A percentile compares a stretch with the other conserved stretches of the same genome.
Conservation (phyloP, 2,329 filamentous ascomycete genomes). For the Cladophialophora yegresii region DNA sequence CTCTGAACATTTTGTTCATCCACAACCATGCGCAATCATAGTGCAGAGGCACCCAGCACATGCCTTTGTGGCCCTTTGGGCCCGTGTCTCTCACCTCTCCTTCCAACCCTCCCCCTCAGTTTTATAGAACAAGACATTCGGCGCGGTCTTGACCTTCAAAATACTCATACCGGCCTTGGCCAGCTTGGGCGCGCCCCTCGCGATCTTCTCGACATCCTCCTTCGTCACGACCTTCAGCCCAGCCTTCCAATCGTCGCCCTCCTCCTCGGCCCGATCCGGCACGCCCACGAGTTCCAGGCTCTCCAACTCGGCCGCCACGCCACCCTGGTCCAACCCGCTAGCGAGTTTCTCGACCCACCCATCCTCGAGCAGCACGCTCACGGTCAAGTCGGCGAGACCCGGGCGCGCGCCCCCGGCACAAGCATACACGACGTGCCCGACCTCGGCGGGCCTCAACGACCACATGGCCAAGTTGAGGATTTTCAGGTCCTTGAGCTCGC, state of each 20-base stretch:
- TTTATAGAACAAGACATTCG: constrained; percentile 28
- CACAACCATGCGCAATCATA: neutral
- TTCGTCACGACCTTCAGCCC: constrained; percentile 29
- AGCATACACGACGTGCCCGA: constrained; percentile 29
- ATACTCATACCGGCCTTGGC: constrained; percentile 33
- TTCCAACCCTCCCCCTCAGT: constrained; percentile 22
- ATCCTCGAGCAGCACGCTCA: constrained; percentile 32
- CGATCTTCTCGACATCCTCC: constrained; percentile 30
- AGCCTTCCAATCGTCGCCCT: constrained; percentile 21
- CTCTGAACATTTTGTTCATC: neutral
- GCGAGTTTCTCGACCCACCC: constrained; percentile 28
- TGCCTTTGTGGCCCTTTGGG: too few relatives aligned
- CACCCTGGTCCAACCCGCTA: constrained; percentile 18
- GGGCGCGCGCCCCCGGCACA: constrained; percentile 20
- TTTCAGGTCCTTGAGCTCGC: constrained; percentile 22
- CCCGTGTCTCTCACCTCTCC: neutral
- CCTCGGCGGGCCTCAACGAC: constrained; percentile 25
- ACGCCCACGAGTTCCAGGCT: constrained; percentile 34
- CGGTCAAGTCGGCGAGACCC: constrained; percentile 29
- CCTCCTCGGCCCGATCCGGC: constrained; percentile 20
- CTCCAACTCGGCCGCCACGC: constrained; percentile 24
- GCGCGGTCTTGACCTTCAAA: constrained; percentile 32
- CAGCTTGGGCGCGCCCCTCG: constrained; percentile 24
- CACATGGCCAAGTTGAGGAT: constrained; percentile 35
- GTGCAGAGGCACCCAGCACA: too few relatives aligned